Evolutionary conservation across 148 eudicot genomes (phyloP).

Genomic region (Simmondsia chinensis): DNA sequence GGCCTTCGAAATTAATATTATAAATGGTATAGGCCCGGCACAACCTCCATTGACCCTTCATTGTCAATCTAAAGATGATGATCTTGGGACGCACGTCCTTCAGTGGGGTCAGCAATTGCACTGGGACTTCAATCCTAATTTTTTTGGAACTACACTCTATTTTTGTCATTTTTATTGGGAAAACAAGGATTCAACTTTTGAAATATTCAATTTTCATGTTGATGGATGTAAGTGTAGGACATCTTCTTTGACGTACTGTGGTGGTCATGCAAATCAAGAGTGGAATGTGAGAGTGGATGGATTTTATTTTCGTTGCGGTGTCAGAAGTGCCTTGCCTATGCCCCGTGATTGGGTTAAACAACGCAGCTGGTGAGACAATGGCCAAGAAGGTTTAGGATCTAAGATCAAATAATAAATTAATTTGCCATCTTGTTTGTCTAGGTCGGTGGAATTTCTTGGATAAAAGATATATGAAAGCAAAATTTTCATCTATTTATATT

Average conservation of each 20-base stretch:
- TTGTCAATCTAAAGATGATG: constrained; percentile 10
- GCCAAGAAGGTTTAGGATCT: no score
- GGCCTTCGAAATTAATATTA: not conserved
- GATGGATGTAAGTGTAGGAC: not conserved
- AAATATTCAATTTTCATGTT: not conserved
- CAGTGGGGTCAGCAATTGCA: not conserved
- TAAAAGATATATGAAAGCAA: no score
- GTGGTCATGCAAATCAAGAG: no score
- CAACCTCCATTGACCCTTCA: not conserved
- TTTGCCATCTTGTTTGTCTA: no score
- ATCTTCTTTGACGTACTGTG: not conserved
- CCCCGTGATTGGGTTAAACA: no score
- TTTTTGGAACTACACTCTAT: constrained; percentile 4
- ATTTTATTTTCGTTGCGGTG: constrained; percentile 10
- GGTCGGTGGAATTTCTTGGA: no score
- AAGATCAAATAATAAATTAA: no score
- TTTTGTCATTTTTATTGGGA: constrained; percentile 9
- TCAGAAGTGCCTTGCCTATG: no score
- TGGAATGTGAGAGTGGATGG: constrained; percentile 16
- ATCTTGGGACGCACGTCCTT: constrained; percentile 1
- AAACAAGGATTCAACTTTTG: not conserved
- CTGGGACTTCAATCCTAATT: not conserved
- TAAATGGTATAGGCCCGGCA: not conserved
- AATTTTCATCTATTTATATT: no score
- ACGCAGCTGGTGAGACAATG: no score